A percentile compares a stretch with the other conserved stretches of the same genome.
Conservation (phyloP, 129 eudicot genomes). For the Silybum marianum region DNA sequence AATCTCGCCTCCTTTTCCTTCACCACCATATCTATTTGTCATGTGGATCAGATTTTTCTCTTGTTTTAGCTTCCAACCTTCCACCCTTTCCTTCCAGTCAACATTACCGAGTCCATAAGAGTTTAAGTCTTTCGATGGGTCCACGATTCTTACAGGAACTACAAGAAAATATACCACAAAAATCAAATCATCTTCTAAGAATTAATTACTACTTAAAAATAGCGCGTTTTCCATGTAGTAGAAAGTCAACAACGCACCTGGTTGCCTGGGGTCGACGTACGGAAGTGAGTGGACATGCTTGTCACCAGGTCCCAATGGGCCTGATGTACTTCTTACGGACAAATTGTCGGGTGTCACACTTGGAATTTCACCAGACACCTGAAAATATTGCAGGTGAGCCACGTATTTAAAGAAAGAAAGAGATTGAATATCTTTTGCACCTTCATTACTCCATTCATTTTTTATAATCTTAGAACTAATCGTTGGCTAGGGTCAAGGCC, state of each 20-base stretch:
- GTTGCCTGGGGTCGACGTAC: constrained; percentile 81
- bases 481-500: background rate
- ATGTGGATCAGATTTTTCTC: constrained; percentile 66
- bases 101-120: constrained; percentile 80
- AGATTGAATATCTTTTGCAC: background rate
- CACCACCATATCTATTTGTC: constrained; percentile 53
- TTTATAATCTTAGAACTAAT: background rate
- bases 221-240: background rate
- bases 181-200: background rate
- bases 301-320: constrained; percentile 83
- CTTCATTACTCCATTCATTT: background rate
- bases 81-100: constrained; percentile 63
- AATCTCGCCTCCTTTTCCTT: constrained; percentile 85
- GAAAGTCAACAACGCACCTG: constrained; percentile 48
- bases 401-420: background rate
- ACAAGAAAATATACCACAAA: constrained; percentile 26
- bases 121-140: constrained; percentile 73
- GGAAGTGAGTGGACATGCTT: constrained; percentile 72
- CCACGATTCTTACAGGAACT: constrained; percentile 88
- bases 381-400: constrained; percentile 3
- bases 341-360: constrained; percentile 67
- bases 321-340: constrained; percentile 84
- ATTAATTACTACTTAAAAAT: background rate
- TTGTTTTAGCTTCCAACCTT: constrained; percentile 64
- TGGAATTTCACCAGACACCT: constrained; percentile 88